These are phyloP conservation scores for Russula griseocarnosa DNA, from an alignment of 768 basidiomycete genomes.

Conservation along the genomic window DNA sequence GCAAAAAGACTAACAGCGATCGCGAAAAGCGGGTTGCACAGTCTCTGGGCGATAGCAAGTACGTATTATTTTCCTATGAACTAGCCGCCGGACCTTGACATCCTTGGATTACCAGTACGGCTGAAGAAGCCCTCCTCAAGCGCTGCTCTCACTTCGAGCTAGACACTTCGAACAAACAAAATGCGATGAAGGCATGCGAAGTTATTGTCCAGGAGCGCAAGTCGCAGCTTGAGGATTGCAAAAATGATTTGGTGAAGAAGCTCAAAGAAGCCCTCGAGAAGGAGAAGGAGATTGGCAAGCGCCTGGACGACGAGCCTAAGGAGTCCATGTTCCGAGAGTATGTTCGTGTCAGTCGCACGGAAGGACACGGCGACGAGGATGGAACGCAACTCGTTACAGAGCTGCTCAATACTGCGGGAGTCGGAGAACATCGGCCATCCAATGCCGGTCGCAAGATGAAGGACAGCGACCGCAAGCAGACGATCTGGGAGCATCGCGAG, in stretches of 20 bases:
- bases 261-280: conserved; percentile 62
- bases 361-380: conserved; percentile 75
- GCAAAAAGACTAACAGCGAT: conserved; percentile 71
- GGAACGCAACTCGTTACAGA: conserved; percentile 57
- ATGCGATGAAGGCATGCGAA: conserved; percentile 91
- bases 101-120: conserved; percentile 48
- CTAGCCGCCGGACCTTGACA: neutral
- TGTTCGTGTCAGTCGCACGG: conserved; percentile 61
- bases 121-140: conserved; percentile 90
- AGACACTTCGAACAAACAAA: conserved; percentile 56
- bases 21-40: conserved; percentile 84
- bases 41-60: conserved; percentile 81
- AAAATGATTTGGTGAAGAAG: conserved; percentile 61
- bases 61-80: conserved; percentile 5
- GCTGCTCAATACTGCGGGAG: conserved; percentile 59
- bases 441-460: conserved; percentile 38
- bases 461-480: conserved; percentile 59
- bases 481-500: conserved; percentile 79
- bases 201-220: conserved; percentile 82
- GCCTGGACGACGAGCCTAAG: conserved; percentile 36
- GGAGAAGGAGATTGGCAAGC: conserved; percentile 62
- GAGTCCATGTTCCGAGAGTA: conserved; percentile 82
- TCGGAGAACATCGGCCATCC: conserved; percentile 34
- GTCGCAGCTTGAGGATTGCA: conserved; percentile 75
- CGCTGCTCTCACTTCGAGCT: conserved; percentile 94